These are phyloP conservation scores for Pulicaria dysenterica DNA, from an alignment of 129 eudicot species.

Conservation along the genomic window DNA sequence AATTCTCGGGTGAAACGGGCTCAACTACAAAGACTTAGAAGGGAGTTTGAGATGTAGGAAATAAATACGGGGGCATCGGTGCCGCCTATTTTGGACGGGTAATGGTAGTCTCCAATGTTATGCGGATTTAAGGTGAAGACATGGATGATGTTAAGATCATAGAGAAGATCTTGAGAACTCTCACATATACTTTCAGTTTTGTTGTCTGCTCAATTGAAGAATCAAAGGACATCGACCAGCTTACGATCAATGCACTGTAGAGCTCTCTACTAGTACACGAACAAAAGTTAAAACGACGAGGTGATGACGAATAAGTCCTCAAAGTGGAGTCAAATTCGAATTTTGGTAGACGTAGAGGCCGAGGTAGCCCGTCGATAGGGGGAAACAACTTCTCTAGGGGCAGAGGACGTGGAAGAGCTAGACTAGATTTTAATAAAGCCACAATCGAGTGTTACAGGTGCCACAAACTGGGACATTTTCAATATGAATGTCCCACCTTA, in stretches of 20 bases:
- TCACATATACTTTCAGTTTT: not conserved
- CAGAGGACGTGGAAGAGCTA: conserved; percentile 12
- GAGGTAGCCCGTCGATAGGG: not conserved
- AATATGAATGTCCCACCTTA: conserved; percentile 14
- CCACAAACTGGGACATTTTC: conserved; percentile 17
- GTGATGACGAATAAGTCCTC: not conserved
- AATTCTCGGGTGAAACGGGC: not conserved
- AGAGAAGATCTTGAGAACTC: not conserved
- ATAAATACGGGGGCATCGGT: not conserved
- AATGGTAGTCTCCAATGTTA: not conserved
- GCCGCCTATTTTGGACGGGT: not conserved
- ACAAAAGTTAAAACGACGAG: not conserved
- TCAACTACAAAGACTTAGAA: not conserved
- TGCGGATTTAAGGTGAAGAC: not conserved
- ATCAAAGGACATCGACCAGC: not conserved
- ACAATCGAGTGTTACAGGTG: conserved; percentile 18
- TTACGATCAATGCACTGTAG: not conserved
- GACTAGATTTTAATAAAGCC: not conserved
- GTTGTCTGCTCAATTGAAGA: not conserved
- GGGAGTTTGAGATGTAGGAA: not conserved
- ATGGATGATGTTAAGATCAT: not conserved
- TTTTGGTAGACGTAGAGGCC: not conserved
- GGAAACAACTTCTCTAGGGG: not conserved
- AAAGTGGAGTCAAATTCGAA: not conserved
- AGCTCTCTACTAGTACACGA: not conserved